phyloP scores from a whole-genome alignment of 139 green algal species.

The Picochlorum sp. region DNA sequence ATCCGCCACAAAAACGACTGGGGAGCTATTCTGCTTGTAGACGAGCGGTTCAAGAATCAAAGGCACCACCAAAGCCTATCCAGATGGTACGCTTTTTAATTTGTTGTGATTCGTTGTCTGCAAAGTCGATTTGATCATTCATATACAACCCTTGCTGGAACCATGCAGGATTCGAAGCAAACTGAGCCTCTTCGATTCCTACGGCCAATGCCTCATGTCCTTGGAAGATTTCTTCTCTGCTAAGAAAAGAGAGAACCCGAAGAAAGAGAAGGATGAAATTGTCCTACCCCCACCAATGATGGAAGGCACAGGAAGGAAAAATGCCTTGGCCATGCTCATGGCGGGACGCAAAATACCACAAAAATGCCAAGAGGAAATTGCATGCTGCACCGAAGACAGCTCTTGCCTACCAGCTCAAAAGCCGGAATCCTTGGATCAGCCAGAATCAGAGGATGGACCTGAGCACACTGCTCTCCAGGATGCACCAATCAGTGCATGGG shows the following conservation, averaged over 20 bases:
- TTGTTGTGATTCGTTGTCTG: background rate
- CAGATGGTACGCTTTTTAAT: slow-evolving; percentile 41
- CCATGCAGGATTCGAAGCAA: background rate
- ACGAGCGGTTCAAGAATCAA: slow-evolving; percentile 61
- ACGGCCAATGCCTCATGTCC: background rate
- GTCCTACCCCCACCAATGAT: background rate
- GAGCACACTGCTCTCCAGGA: too few species aligned
- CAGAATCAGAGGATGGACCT: too few species aligned
- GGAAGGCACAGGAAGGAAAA: background rate
- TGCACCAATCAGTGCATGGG: too few species aligned
- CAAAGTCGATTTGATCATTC: background rate
- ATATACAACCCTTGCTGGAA: background rate
- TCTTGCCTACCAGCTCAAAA: too few species aligned
- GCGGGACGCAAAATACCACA: background rate
- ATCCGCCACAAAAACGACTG: slow-evolving; percentile 89
- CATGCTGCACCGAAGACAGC: background rate
- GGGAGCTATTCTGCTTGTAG: slow-evolving; percentile 88
- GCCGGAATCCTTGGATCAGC: too few species aligned
- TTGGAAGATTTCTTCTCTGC: slow-evolving; percentile 2
- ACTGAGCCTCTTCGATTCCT: background rate
- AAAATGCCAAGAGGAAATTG: background rate
- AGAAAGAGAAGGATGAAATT: background rate
- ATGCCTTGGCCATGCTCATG: slow-evolving; percentile 1
- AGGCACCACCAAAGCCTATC: slow-evolving; percentile 49
- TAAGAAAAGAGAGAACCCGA: background rate